These are phyloP conservation scores for Kalanchoe fedtschenkoi DNA, from an alignment of 164 flowering plant genomes.

Conservation along the genomic window DNA sequence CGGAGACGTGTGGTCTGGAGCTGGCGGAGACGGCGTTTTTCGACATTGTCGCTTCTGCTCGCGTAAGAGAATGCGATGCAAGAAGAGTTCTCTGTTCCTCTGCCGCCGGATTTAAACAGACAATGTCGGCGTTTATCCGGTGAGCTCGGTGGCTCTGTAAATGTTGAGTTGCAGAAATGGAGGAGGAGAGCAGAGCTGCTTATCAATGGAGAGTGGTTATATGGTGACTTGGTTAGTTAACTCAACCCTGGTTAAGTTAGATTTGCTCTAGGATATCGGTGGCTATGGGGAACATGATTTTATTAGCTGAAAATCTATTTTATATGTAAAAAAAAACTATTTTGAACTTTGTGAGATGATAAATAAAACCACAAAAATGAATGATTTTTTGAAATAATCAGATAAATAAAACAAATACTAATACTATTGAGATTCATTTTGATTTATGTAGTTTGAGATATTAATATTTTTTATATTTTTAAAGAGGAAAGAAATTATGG, in stretches of 20 bases:
- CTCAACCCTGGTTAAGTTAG: background rate
- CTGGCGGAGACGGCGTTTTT: background rate
- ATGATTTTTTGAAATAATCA: too few species aligned
- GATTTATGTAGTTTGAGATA: too few species aligned
- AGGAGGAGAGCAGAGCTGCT: background rate
- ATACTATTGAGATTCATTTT: too few species aligned
- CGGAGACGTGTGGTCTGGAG: too few species aligned
- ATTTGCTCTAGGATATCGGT: too few species aligned
- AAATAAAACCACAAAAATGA: too few species aligned
- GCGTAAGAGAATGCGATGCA: background rate
- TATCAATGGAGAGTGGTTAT: background rate
- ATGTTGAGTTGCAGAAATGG: background rate
- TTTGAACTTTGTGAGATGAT: too few species aligned
- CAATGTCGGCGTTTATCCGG: background rate
- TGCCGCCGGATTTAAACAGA: background rate
- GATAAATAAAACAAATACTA: too few species aligned
- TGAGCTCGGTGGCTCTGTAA: too few species aligned
- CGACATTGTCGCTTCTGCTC: background rate
- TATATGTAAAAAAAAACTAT: too few species aligned
- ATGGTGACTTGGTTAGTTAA: background rate
- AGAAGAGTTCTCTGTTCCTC: background rate
- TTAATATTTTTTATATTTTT: background rate
- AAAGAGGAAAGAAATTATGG: background rate
- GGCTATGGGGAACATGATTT: too few species aligned
- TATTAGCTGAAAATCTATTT: too few species aligned